A percentile compares a stretch with the other conserved stretches of the same genome.
Evolutionary conservation across 257 asterid genomes (phyloP).

Genomic region (Salvia rosmarinus): DNA sequence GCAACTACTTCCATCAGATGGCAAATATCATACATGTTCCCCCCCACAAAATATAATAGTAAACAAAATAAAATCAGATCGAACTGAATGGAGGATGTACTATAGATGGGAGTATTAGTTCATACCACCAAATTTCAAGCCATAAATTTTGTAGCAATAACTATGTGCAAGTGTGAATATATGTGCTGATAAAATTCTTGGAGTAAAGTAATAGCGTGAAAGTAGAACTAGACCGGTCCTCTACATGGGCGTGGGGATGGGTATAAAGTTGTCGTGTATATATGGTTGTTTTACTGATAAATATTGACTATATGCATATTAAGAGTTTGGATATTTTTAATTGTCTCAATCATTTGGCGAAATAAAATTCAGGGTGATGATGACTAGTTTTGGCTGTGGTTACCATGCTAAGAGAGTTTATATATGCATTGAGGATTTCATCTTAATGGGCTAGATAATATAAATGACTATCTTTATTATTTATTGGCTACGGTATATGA

Average conservation of each 20-base stretch:
- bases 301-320: too few relatives aligned
- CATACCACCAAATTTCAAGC: not conserved
- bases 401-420: too few relatives aligned
- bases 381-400: too few relatives aligned
- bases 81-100: not conserved
- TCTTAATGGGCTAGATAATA: too few relatives aligned
- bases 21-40: too few relatives aligned
- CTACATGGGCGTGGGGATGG: slow-evolving; percentile 29
- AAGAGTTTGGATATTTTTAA: too few relatives aligned
- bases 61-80: not conserved
- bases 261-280: not conserved
- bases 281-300: not conserved
- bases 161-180: slow-evolving; percentile 8
- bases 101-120: not conserved
- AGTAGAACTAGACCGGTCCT: slow-evolving; percentile 24
- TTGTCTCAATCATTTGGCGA: too few relatives aligned
- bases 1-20: too few relatives aligned
- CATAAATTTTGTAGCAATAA: slow-evolving; percentile 7
- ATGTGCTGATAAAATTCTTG: slow-evolving; percentile 11
- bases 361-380: too few relatives aligned
- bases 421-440: too few relatives aligned
- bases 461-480: too few relatives aligned
- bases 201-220: not conserved
- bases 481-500: too few relatives aligned
- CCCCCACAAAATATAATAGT: not conserved